A percentile compares a stretch with the other conserved stretches of the same genome.
Conservation (phyloP, 345 rosid species). For the Brassica incana region DNA sequence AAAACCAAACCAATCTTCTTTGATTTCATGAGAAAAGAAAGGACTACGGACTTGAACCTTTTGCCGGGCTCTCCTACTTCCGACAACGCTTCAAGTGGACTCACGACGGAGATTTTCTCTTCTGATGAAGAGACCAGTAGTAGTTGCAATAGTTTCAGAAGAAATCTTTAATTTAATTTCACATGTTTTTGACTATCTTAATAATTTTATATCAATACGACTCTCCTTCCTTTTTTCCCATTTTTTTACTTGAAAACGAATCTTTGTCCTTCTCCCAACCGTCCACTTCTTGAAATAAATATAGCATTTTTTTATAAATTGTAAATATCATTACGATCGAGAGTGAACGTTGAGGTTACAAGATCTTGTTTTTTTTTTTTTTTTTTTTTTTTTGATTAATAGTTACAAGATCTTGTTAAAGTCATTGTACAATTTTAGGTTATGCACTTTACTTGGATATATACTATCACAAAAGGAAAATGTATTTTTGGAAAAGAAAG, state of each 20-base stretch:
- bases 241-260: constrained; percentile 35
- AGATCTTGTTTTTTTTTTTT: no score
- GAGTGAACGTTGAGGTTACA: no score
- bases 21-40: constrained; percentile 69
- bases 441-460: not conserved
- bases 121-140: constrained; percentile 66
- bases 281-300: not conserved
- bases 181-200: constrained; percentile 27
- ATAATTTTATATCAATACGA: constrained; percentile 34
- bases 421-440: not conserved
- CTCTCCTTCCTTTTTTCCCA: constrained; percentile 16
- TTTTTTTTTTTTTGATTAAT: no score
- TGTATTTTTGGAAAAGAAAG: not conserved
- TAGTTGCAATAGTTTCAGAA: constrained; percentile 70
- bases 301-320: no score
- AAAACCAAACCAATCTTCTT: constrained; percentile 53
- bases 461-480: not conserved
- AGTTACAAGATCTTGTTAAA: no score
- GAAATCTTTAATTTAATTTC: constrained; percentile 55
- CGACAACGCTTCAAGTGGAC: constrained; percentile 66
- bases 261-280: constrained; percentile 11
- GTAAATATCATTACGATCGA: no score
- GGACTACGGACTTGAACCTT: constrained; percentile 59
- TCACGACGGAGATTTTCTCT: constrained; percentile 64
- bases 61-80: constrained; percentile 62